Evolutionary conservation across 129 eudicot species (phyloP).

Genomic region (Sambucus nigra): DNA sequence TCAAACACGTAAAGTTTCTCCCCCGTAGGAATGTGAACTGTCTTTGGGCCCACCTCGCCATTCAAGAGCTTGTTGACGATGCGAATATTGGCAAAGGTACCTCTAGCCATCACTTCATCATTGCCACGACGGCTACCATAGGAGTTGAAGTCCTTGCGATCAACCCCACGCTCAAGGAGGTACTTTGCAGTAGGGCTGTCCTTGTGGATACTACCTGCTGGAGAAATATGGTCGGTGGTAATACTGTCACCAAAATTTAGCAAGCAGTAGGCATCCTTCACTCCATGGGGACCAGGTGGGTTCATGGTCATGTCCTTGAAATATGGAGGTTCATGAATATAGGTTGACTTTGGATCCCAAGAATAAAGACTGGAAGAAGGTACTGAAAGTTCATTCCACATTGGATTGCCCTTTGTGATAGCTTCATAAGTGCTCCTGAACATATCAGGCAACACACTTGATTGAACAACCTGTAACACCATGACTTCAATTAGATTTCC

Average conservation of each 20-base stretch:
- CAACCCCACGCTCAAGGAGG: slow-evolving; percentile 87
- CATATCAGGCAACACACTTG: slow-evolving; percentile 95
- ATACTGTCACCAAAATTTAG: slow-evolving; percentile 95
- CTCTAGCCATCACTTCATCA: slow-evolving; percentile 93
- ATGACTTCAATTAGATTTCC: not conserved
- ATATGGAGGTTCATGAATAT: slow-evolving; percentile 96
- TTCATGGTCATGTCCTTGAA: slow-evolving; percentile 94
- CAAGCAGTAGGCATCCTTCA: slow-evolving; percentile 91
- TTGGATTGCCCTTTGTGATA: slow-evolving; percentile 87
- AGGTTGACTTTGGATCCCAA: slow-evolving; percentile 95
- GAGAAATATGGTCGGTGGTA: slow-evolving; percentile 97
- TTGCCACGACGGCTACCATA: slow-evolving; percentile 99
- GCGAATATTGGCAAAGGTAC: slow-evolving; percentile 94
- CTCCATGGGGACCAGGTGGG: slow-evolving; percentile 92
- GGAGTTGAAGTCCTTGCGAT: slow-evolving; percentile 86
- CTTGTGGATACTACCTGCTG: slow-evolving; percentile 96
- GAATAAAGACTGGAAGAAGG: slow-evolving; percentile 67
- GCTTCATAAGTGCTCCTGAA: slow-evolving; percentile 87
- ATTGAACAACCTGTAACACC: slow-evolving; percentile 67
- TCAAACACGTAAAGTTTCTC: slow-evolving; percentile 84
- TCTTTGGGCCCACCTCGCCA: slow-evolving; percentile 93
- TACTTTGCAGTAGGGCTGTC: slow-evolving; percentile 97
- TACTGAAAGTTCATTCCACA: slow-evolving; percentile 87
- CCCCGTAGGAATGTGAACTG: slow-evolving; percentile 87
- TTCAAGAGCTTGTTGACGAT: slow-evolving; percentile 82